Evolutionary conservation across 225 moss, liverwort and hornwort species (phyloP), one percentile per base, ranked within the genome.

Genomic region (Bryoerythrophyllum caledonicum): DNA sequence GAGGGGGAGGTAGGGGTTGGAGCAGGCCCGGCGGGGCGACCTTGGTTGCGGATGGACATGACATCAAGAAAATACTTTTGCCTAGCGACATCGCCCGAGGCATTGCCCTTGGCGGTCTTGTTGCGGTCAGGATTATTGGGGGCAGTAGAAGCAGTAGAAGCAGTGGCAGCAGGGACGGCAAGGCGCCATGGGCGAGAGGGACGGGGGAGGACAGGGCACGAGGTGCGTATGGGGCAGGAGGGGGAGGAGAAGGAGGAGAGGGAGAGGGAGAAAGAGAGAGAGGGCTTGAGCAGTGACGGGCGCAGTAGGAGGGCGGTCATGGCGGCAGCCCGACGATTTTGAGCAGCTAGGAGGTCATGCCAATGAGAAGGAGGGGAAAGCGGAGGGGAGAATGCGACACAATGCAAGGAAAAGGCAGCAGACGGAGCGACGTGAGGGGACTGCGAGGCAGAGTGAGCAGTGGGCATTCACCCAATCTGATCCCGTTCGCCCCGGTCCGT

Each of bases 51-150:
- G 62, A 80, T 65, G 38, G 78, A 60, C 75, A 63, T 59, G 38
- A 84, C 86, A 61, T 82, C 75, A 12, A 78, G 65, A 7, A 81
- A 27, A 70, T 70, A 70, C 56, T 76, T 79, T 30, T 55, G 55
- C 68, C 58, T 76, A 1, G 69, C 73, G 26, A 13, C 72, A 65
- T 72, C 69, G 8, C 28, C 65, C 27, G 10, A 6, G 3, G 25
- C 37, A 21, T 21, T 13, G 32, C 23, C 60, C 67, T 28, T 19
- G 37, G n/a, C 55, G 7, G 30, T 17, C 53, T 6, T 59, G 17
- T 19, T 9, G 57, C 7, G 10, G 16, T 26, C 26, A 17, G 46
- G 1, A 27, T 4, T 17, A 46, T 17, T 23, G 1, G 11, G 8
- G 19, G 66, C 48, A 46, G 17, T 1, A 48, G 27, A 16, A n/a